Evolutionary conservation across 2,329 filamentous ascomycete genomes (phyloP).

Genomic region (Elsinoe necatrix): DNA sequence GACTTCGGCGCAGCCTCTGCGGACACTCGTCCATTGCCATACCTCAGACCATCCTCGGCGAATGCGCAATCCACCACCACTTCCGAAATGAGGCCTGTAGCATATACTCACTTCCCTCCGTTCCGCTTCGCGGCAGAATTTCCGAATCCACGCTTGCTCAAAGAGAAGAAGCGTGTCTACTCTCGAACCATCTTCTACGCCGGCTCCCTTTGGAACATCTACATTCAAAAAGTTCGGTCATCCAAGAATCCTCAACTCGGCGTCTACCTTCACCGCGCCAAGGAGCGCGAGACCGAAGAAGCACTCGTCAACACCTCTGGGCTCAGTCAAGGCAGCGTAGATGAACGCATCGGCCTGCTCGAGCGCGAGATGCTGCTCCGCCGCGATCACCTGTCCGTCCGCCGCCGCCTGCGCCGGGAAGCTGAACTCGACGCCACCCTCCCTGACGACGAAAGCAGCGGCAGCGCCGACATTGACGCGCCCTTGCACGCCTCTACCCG

Average conservation of each 20-base stretch:
- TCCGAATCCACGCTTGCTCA: conserved; percentile 46
- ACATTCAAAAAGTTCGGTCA: conserved; percentile 51
- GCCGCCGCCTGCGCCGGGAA: conserved; percentile 20
- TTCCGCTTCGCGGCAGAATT: conserved; percentile 53
- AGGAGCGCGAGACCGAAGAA: conserved; percentile 46
- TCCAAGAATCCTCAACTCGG: conserved; percentile 49
- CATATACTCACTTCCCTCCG: conserved; percentile 48
- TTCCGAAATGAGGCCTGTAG: conserved; percentile 28
- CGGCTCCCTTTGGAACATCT: conserved; percentile 53
- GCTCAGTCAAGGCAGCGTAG: conserved; percentile 38
- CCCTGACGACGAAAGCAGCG: conserved; percentile 33
- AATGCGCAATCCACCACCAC: conserved; percentile 23
- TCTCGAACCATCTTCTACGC: conserved; percentile 52
- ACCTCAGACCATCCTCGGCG: conserved; percentile 15
- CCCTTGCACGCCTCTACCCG: conserved; percentile 26
- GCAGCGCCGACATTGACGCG: conserved; percentile 38
- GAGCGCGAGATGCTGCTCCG: conserved; percentile 45
- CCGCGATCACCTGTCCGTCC: conserved; percentile 20
- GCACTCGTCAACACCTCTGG: conserved; percentile 32
- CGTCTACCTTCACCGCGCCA: conserved; percentile 51
- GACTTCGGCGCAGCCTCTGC: conserved; percentile 45
- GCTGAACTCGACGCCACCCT: not conserved
- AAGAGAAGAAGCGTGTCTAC: conserved; percentile 52
- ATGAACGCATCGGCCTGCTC: conserved; percentile 46
- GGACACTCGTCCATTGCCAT: conserved; percentile 22